Percentiles rank a stretch among this genome's conserved stretches.
These are phyloP conservation scores for Metschnikowia santaceciliae DNA, from an alignment of 805 yeast genomes.

Conservation along the genomic window DNA sequence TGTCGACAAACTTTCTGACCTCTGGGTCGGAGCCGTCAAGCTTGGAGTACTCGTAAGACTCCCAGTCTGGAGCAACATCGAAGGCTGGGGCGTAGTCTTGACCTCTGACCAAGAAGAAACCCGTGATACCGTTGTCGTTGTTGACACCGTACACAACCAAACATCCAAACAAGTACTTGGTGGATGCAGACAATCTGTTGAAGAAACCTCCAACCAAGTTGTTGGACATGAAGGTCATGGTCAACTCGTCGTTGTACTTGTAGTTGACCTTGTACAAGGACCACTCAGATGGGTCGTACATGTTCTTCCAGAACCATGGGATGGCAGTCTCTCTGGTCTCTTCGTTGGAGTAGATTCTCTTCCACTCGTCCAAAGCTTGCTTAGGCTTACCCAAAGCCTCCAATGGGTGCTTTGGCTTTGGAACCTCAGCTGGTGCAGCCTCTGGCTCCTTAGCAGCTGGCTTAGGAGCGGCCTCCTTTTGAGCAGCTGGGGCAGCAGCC, in stretches of 20 bases:
- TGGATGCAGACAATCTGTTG: slow-evolving; percentile 87
- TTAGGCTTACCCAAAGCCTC: slow-evolving; percentile 72
- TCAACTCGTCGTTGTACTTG: slow-evolving; percentile 97
- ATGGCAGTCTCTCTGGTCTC: slow-evolving; percentile 91
- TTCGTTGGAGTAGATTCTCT: slow-evolving; percentile 93
- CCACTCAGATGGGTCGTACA: slow-evolving; percentile 89
- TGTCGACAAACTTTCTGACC: slow-evolving; percentile 75
- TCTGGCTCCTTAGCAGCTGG: slow-evolving; percentile 30
- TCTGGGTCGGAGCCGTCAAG: slow-evolving; percentile 75
- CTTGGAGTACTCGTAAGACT: slow-evolving; percentile 80
- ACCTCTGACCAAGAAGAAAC: slow-evolving; percentile 94
- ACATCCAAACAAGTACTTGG: slow-evolving; percentile 91
- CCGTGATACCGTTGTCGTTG: slow-evolving; percentile 96
- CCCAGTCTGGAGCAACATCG: slow-evolving; percentile 99
- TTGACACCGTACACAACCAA: slow-evolving; percentile 96
- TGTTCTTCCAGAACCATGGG: slow-evolving; percentile 96
- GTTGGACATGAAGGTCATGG: slow-evolving; percentile 96
- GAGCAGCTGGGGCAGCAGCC: slow-evolving; percentile 37
- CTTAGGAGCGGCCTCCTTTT: slow-evolving; percentile 27
- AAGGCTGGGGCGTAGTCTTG: slow-evolving; percentile 88
- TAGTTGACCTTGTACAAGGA: slow-evolving; percentile 92
- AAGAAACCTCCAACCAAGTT: slow-evolving; percentile 97
- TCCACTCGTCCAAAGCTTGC: slow-evolving; percentile 84
- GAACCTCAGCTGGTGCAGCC: slow-evolving; percentile 47
- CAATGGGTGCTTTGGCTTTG: slow-evolving; percentile 90